Percentiles rank a stretch among this genome's conserved stretches.
phyloP scores from a whole-genome alignment of 2,329 filamentous ascomycete species.

The Periconia digitata region DNA sequence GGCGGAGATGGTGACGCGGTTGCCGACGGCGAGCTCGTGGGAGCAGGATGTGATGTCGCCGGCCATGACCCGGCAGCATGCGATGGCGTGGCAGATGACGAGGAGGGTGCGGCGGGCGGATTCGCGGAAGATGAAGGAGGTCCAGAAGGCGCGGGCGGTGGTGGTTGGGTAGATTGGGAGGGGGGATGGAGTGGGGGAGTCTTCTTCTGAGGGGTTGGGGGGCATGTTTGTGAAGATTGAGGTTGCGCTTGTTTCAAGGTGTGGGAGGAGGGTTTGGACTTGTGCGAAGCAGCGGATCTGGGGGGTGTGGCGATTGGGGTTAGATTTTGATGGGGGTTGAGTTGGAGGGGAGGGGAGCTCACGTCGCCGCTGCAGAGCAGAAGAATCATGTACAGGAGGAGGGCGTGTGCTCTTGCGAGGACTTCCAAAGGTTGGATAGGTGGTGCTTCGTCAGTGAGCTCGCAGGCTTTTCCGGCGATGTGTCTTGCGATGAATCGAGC shows the following conservation, averaged over 20 bases:
- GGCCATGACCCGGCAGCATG: constrained; percentile 22
- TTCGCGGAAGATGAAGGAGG: constrained; percentile 56
- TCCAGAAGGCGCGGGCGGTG: constrained; percentile 48
- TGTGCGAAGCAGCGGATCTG: constrained; percentile 20
- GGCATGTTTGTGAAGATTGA: constrained; percentile 9
- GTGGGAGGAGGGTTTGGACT: constrained; percentile 17
- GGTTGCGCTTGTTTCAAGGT: constrained; percentile 17
- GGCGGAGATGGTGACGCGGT: constrained; percentile 26
- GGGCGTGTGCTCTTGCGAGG: constrained; percentile 30
- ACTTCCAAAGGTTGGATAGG: constrained; percentile 20
- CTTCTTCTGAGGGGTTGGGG: constrained; percentile 9
- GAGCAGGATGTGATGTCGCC: constrained; percentile 19
- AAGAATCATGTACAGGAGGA: constrained; percentile 34
- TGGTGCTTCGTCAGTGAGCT: constrained; percentile 40
- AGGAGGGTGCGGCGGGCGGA: constrained; percentile 57
- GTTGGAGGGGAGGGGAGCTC: background rate
- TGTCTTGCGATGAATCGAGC: constrained; percentile 51
- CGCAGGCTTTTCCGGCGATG: constrained; percentile 50
- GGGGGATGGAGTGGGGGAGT: constrained; percentile 16
- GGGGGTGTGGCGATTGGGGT: background rate
- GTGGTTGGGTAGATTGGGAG: constrained; percentile 46
- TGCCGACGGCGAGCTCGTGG: constrained; percentile 8
- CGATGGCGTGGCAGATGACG: constrained; percentile 50
- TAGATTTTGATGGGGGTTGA: background rate
- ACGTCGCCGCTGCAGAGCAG: constrained; percentile 27